phyloP scores from a whole-genome alignment of 2,329 filamentous ascomycete genomes.

The Fusarium sp. region DNA sequence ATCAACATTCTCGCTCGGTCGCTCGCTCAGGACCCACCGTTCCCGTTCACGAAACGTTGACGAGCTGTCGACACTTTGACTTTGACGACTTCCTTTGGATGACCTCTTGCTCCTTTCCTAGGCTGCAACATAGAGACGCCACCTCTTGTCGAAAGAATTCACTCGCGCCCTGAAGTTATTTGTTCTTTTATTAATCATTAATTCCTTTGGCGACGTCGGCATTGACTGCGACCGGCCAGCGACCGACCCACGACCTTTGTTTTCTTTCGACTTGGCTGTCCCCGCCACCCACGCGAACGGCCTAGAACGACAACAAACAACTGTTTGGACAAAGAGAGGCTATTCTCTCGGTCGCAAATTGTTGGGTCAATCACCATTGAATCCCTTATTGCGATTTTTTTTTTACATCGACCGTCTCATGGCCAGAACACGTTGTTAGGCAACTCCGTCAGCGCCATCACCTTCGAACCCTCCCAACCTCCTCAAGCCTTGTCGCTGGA shows the following conservation, averaged over 20 bases:
- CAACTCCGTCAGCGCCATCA: constrained; percentile 38
- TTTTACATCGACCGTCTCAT: constrained; percentile 41
- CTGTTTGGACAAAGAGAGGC: constrained; percentile 20
- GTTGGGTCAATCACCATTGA: constrained; percentile 20
- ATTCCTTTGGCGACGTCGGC: constrained; percentile 39
- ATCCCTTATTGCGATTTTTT: constrained; percentile 6
- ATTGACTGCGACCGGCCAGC: constrained; percentile 33
- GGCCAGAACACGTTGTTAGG: constrained; percentile 49
- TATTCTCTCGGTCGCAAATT: constrained; percentile 19
- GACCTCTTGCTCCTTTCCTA: constrained; percentile 27
- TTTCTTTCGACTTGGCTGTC: constrained; percentile 48
- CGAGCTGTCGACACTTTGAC: constrained; percentile 42
- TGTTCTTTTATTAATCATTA: constrained; percentile 44
- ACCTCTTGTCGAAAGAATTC: constrained; percentile 4
- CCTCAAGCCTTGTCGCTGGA: constrained; percentile 35
- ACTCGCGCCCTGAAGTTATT: constrained; percentile 9
- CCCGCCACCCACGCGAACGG: constrained; percentile 48
- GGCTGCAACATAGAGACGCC: constrained; percentile 14
- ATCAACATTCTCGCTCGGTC: constrained; percentile 29
- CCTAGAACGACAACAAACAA: constrained; percentile 40
- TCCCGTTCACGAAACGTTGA: constrained; percentile 46
- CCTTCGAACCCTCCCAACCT: constrained; percentile 21
- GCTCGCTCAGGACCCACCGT: constrained; percentile 45
- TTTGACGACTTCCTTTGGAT: constrained; percentile 39
- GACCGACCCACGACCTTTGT: constrained; percentile 47